Percentiles rank a stretch among this genome's conserved stretches.
These are phyloP conservation scores for Penicillium steckii DNA, from an alignment of 495 filamentous ascomycete genomes.

Conservation along the genomic window DNA sequence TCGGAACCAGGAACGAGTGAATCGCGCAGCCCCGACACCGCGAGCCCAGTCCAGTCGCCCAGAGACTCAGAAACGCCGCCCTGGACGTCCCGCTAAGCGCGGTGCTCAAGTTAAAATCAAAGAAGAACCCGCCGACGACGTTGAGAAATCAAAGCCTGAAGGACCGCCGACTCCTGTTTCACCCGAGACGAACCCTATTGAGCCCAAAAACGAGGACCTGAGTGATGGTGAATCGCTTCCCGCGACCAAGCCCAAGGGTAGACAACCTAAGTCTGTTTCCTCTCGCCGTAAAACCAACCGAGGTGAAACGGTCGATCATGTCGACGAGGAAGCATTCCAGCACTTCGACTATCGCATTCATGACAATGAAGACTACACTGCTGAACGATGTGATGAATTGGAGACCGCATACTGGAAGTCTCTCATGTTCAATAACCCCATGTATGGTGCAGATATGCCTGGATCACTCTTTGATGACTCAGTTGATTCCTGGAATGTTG, in stretches of 20 bases:
- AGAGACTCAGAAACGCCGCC: conserved; percentile 44
- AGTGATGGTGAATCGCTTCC: conserved; percentile 52
- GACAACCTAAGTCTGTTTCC: conserved; percentile 59
- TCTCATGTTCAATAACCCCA: conserved; percentile 86
- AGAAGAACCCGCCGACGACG: conserved; percentile 47
- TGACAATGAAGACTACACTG: conserved; percentile 78
- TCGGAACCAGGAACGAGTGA: conserved; percentile 65
- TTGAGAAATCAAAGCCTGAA: conserved; percentile 40
- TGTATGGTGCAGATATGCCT: conserved; percentile 96
- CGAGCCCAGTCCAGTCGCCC: conserved; percentile 32
- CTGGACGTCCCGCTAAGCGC: conserved; percentile 46
- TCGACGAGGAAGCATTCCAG: conserved; percentile 85
- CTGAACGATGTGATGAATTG: conserved; percentile 88
- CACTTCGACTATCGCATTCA: conserved; percentile 85
- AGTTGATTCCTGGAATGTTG: conserved; percentile 87
- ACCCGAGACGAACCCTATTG: conserved; percentile 46
- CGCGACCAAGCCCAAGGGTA: conserved; percentile 45
- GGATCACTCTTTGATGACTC: conserved; percentile 92
- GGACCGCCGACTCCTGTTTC: conserved; percentile 55
- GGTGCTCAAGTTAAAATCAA: conserved; percentile 43
- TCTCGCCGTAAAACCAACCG: conserved; percentile 79
- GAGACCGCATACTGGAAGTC: conserved; percentile 96
- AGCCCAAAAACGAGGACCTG: conserved; percentile 47
- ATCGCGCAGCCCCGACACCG: conserved; percentile 35
- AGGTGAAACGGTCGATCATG: conserved; percentile 62